Conservation (phyloP, 2,329 filamentous ascomycete species). For the Zymoseptoria crescenta region DNA sequence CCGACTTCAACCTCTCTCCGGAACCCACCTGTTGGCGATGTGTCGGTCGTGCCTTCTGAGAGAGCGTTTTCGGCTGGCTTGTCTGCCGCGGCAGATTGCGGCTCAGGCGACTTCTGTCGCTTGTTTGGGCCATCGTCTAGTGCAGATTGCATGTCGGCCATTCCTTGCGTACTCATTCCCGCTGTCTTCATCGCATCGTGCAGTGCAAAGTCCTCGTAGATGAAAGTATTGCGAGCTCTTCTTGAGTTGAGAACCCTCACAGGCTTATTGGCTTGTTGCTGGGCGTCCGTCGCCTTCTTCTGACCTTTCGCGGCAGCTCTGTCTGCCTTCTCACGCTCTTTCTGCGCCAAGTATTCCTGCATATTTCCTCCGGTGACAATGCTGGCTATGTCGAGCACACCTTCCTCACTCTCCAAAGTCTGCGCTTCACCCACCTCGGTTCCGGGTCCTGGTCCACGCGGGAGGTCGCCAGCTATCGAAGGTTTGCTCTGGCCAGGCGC, state of each 20-base stretch:
- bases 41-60: constrained; percentile 19
- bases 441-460: constrained; percentile 47
- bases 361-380: constrained; percentile 71
- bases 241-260: constrained; percentile 64
- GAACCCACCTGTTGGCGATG: constrained; percentile 27
- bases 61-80: constrained; percentile 28
- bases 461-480: constrained; percentile 37
- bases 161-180: constrained; percentile 39
- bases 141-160: constrained; percentile 45
- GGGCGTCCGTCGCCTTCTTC: constrained; percentile 48
- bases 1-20: constrained; percentile 66
- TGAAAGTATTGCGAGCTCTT: constrained; percentile 60
- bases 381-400: constrained; percentile 74
- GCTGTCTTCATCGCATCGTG: constrained; percentile 47
- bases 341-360: constrained; percentile 72
- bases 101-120: constrained; percentile 32
- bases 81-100: constrained; percentile 25
- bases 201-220: constrained; percentile 60
- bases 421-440: constrained; percentile 48
- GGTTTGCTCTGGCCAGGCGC: constrained; percentile 35
- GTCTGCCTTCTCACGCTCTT: constrained; percentile 70
- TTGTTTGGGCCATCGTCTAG: constrained; percentile 41
- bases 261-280: constrained; percentile 47
- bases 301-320: constrained; percentile 46
- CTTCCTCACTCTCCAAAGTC: constrained; percentile 54